Conservation (phyloP, 805 yeast species). For the Wickerhamiella nectarea region DNA sequence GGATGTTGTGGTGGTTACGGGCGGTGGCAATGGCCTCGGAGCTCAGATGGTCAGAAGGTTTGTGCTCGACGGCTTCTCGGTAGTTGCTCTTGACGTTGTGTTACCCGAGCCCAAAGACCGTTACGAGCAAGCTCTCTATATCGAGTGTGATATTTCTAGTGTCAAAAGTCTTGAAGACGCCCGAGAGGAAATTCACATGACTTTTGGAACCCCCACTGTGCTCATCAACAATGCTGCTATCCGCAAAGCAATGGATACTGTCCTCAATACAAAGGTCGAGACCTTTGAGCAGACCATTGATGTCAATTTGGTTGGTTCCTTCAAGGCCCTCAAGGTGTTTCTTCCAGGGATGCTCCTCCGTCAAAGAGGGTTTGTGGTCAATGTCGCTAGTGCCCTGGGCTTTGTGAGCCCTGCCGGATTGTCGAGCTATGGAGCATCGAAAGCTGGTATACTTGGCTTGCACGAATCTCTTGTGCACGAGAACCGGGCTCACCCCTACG, state of each 20-base stretch:
- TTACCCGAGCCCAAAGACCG: slow-evolving; percentile 28
- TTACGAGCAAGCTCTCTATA: slow-evolving; percentile 37
- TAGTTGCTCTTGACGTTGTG: slow-evolving; percentile 52
- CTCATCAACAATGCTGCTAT: slow-evolving; percentile 82
- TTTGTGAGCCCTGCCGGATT: slow-evolving; percentile 71
- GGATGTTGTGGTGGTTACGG: slow-evolving; percentile 67
- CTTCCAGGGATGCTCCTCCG: slow-evolving; percentile 54
- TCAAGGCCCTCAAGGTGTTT: slow-evolving; percentile 54
- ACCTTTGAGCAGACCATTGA: slow-evolving; percentile 51
- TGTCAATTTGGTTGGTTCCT: slow-evolving; percentile 58
- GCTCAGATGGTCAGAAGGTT: slow-evolving; percentile 41
- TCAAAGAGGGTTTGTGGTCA: slow-evolving; percentile 62
- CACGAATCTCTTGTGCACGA: slow-evolving; percentile 73
- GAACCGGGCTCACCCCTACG: slow-evolving; percentile 34
- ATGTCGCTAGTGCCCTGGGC: slow-evolving; percentile 75
- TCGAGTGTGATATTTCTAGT: slow-evolving; percentile 57
- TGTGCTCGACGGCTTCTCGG: slow-evolving; percentile 32
- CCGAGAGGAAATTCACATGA: slow-evolving; percentile 31
- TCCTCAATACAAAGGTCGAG: slow-evolving; percentile 36
- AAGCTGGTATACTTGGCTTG: slow-evolving; percentile 70
- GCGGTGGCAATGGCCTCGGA: slow-evolving; percentile 77
- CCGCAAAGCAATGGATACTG: slow-evolving; percentile 13
- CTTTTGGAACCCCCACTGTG: slow-evolving; percentile 48
- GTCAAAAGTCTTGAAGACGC: slow-evolving; percentile 31
- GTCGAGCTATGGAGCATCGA: slow-evolving; percentile 76